These are phyloP conservation scores for Fusarium fujikuroi DNA, from an alignment of 2,329 filamentous ascomycete genomes.

Conservation along the genomic window DNA sequence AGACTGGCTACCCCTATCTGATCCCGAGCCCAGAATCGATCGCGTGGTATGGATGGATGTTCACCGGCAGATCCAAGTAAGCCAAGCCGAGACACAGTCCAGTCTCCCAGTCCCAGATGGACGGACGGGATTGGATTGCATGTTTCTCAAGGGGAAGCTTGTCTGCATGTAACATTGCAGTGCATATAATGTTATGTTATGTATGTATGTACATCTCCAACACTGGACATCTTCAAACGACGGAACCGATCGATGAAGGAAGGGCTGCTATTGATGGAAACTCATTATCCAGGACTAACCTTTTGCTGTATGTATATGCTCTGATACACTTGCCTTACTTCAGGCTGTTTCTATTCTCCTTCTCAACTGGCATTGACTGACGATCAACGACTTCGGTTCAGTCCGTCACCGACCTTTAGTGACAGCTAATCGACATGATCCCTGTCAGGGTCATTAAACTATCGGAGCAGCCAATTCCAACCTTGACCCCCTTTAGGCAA, in stretches of 20 bases:
- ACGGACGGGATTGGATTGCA: conserved; percentile 19
- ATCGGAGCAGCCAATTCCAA: conserved; percentile 49
- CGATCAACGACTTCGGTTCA: not conserved
- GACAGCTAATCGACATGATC: conserved; percentile 23
- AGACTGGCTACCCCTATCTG: conserved; percentile 17
- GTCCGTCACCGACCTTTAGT: conserved; percentile 6
- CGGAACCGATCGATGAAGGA: not conserved
- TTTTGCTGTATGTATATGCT: not conserved
- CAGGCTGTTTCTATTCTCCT: not conserved
- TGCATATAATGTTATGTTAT: not conserved
- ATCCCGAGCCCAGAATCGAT: conserved; percentile 1
- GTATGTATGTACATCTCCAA: not conserved
- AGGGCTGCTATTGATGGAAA: conserved; percentile 16
- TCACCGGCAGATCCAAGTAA: conserved; percentile 26
- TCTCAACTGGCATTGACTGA: not conserved
- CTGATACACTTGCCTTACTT: not conserved
- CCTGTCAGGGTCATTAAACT: conserved; percentile 50
- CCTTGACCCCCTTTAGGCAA: conserved; percentile 46
- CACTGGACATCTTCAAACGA: not conserved
- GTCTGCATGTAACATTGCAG: conserved; percentile 11
- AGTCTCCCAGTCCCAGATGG: not conserved
- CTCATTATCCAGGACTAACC: not conserved
- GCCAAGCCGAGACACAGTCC: not conserved
- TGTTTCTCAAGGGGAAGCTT: conserved; percentile 11
- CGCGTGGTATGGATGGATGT: conserved; percentile 25